Base-by-base conservation (phyloP, 805 yeast genomes). In the Candida nanaspora region DNA sequence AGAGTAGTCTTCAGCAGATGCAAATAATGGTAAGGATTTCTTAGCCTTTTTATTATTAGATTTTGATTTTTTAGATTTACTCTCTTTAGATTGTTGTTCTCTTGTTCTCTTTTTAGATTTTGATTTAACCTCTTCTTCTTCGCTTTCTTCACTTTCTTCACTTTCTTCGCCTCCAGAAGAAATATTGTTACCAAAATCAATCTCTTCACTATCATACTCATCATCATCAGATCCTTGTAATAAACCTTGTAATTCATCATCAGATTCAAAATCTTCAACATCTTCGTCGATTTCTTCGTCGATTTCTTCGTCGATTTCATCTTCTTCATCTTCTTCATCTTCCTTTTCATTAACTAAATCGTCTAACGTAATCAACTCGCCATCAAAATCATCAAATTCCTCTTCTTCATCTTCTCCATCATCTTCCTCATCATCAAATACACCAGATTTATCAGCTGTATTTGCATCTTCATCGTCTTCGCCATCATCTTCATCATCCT, bases 1-100 rank as follows among this genome's bases (percentile, higher is more conserved):
- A 22, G 91, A 81, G 57, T 87, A 88, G 46, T 85, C 95, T 33
- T 85, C 96, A 9, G 80, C 95, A 35, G 88, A 80, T 1, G 96
- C 97, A 66, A 87, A 89, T 18, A 79, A 70, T 19, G 97, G 97
- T 45, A 89, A 66, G 36, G 72, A 77, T 54, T 75, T 80, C 53
- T 84, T 65, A 59, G 75, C 80, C 35, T 68, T 62, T 56, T 69
- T 77, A 9, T 35, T 35, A n/a, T n/a, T n/a, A n/a, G n/a, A n/a
- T n/a, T n/a, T n/a, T n/a, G n/a, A n/a, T n/a, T n/a, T n/a, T n/a
- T n/a, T n/a, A n/a, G n/a, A n/a, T n/a, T n/a, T n/a, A n/a, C n/a
- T n/a, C 31, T 23, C 27, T 23, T 35, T 11, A 29, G 19, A 15
- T 21, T 21, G 36, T 46, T 45, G 41, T 51, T 56, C 44, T 52